Percentiles rank a stretch among this genome's conserved stretches.
phyloP scores from a whole-genome alignment of 2,329 filamentous ascomycete species.

The Periconia sp. region DNA sequence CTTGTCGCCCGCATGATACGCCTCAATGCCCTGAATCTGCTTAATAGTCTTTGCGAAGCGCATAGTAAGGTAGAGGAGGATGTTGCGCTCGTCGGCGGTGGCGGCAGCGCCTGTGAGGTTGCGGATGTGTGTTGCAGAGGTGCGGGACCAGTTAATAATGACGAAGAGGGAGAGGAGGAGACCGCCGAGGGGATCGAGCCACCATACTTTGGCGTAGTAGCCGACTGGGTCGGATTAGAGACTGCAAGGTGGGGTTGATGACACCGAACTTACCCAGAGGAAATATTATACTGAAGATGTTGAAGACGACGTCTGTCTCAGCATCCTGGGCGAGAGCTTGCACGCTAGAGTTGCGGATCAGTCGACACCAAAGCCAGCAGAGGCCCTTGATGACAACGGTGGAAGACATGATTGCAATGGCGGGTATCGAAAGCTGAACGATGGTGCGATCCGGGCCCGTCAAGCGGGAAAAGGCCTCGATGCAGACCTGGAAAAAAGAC shows the following conservation, averaged over 20 bases:
- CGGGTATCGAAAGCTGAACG: constrained; percentile 74
- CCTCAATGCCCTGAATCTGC: constrained; percentile 83
- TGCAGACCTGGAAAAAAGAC: constrained; percentile 77
- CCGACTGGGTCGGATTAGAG: constrained; percentile 58
- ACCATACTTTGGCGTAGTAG: constrained; percentile 79
- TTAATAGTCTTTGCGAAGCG: constrained; percentile 87
- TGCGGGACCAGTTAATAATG: constrained; percentile 78
- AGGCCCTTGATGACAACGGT: constrained; percentile 83
- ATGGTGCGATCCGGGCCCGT: constrained; percentile 66
- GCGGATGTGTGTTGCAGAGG: constrained; percentile 77
- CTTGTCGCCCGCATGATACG: constrained; percentile 86
- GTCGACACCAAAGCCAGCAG: constrained; percentile 86
- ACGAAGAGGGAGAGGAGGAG: constrained; percentile 79
- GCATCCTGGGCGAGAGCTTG: constrained; percentile 76
- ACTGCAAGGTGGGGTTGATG: neutral
- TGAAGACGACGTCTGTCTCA: constrained; percentile 84
- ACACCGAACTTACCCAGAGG: constrained; percentile 64
- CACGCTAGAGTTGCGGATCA: constrained; percentile 85
- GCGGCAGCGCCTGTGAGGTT: constrained; percentile 81
- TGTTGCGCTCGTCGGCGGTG: constrained; percentile 80
- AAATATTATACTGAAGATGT: constrained; percentile 86
- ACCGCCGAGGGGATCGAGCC: constrained; percentile 81
- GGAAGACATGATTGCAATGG: constrained; percentile 78
- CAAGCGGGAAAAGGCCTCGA: constrained; percentile 72
- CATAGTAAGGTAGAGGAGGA: constrained; percentile 90